Conservation (phyloP, 805 yeast species). For the Sugiyamaella valdiviana region DNA sequence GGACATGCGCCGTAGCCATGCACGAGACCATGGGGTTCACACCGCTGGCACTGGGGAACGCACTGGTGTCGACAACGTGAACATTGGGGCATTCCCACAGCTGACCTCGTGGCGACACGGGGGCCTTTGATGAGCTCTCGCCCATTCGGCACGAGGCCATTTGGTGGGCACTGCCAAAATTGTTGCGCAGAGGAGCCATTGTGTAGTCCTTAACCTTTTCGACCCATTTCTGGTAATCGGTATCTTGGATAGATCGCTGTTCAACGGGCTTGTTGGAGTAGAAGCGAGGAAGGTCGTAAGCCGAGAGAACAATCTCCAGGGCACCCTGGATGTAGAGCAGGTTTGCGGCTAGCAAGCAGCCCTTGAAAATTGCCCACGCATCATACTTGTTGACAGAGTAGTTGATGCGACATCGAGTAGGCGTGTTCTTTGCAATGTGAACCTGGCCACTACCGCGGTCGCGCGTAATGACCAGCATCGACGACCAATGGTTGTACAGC, state of each 20-base stretch:
- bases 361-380: slow-evolving; percentile 35
- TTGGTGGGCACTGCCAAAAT: slow-evolving; percentile 48
- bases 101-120: slow-evolving; percentile 40
- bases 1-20: slow-evolving; percentile 43
- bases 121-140: slow-evolving; percentile 39
- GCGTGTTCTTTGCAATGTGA: slow-evolving; percentile 30
- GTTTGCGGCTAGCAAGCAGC: slow-evolving; percentile 38
- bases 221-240: slow-evolving; percentile 36
- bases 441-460: slow-evolving; percentile 41
- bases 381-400: slow-evolving; percentile 41
- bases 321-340: slow-evolving; percentile 47
- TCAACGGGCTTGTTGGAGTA: slow-evolving; percentile 27
- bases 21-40: slow-evolving; percentile 49
- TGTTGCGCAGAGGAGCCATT: slow-evolving; percentile 20
- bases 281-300: slow-evolving; percentile 35
- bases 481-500: slow-evolving; percentile 35
- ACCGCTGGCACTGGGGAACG: slow-evolving; percentile 48
- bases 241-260: slow-evolving; percentile 37
- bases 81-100: slow-evolving; percentile 45
- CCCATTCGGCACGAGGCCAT: slow-evolving; percentile 46
- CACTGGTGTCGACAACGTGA: slow-evolving; percentile 46
- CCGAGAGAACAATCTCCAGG: slow-evolving; percentile 36
- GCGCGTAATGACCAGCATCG: slow-evolving; percentile 42
- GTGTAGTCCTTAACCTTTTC: slow-evolving; percentile 18
- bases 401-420: slow-evolving; percentile 34